phyloP scores from a whole-genome alignment of 305 asterid species.

The Monarda citriodora region DNA sequence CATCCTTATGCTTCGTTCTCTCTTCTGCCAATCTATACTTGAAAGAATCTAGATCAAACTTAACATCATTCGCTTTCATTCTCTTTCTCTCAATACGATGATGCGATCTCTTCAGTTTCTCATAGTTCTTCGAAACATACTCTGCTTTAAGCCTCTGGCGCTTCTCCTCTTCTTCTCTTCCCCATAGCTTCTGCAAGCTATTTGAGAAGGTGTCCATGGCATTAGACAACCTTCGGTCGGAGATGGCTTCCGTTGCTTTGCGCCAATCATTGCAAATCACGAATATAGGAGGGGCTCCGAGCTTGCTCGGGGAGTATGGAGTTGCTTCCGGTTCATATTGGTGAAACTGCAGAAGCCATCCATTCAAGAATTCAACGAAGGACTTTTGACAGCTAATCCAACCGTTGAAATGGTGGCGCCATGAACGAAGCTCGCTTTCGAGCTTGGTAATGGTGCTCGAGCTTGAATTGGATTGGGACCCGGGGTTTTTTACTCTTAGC shows the following conservation, averaged over 20 bases:
- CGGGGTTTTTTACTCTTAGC: constrained; percentile 73
- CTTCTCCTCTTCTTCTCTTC: constrained; percentile 85
- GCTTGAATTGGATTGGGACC: constrained; percentile 49
- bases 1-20: constrained; percentile 79
- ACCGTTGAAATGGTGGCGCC: constrained; percentile 72
- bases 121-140: constrained; percentile 54
- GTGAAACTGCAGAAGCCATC: constrained; percentile 85
- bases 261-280: constrained; percentile 89
- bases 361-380: constrained; percentile 73
- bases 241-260: constrained; percentile 73
- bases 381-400: constrained; percentile 88
- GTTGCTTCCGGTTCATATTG: constrained; percentile 63
- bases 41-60: constrained; percentile 76
- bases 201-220: constrained; percentile 76
- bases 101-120: constrained; percentile 39
- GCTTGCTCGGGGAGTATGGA: constrained; percentile 87
- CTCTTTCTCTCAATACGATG: constrained; percentile 36
- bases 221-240: constrained; percentile 64
- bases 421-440: constrained; percentile 76
- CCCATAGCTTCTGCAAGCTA: constrained; percentile 75
- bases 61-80: constrained; percentile 46
- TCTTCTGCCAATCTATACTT: constrained; percentile 66
- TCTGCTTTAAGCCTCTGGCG: constrained; percentile 84
- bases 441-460: constrained; percentile 72
- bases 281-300: constrained; percentile 92